phyloP scores from a whole-genome alignment of 345 rosid genomes.

The Nephelium lappaceum region DNA sequence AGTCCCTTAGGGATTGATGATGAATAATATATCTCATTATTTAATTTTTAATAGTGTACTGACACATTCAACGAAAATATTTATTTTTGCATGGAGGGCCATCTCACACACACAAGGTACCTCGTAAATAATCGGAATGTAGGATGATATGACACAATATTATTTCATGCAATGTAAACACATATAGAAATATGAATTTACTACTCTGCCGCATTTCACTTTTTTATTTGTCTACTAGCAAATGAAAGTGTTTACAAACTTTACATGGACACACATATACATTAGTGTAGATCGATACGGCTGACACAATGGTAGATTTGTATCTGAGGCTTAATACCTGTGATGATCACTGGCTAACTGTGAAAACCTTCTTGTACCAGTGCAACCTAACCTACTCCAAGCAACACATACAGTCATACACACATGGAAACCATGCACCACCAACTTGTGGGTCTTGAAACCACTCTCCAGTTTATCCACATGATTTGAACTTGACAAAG shows the following conservation, averaged over 20 bases:
- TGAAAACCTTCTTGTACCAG: constrained; percentile 9
- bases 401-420: constrained; percentile 27
- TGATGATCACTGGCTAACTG: constrained; percentile 18
- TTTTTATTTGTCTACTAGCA: constrained; percentile 17
- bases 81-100: constrained; percentile 17
- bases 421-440: constrained; percentile 35
- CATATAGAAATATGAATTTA: constrained; percentile 8
- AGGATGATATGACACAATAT: constrained; percentile 5
- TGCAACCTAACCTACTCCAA: constrained; percentile 46
- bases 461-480: constrained; percentile 36
- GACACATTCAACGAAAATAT: constrained; percentile 21
- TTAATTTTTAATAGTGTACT: constrained; percentile 7
- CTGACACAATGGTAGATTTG: constrained; percentile 3
- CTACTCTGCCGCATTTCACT: not conserved
- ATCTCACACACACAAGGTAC: constrained; percentile 17
- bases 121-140: constrained; percentile 18
- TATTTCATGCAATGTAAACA: constrained; percentile 10
- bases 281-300: not conserved
- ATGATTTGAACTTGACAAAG: constrained; percentile 72
- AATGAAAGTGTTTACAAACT: constrained; percentile 6
- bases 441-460: constrained; percentile 35
- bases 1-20: constrained; percentile 7
- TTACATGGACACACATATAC: constrained; percentile 1
- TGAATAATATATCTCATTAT: not conserved
- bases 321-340: not conserved